Base-by-base conservation (phyloP, 106 monocot species). In the Platanthera guangdongensis region DNA sequence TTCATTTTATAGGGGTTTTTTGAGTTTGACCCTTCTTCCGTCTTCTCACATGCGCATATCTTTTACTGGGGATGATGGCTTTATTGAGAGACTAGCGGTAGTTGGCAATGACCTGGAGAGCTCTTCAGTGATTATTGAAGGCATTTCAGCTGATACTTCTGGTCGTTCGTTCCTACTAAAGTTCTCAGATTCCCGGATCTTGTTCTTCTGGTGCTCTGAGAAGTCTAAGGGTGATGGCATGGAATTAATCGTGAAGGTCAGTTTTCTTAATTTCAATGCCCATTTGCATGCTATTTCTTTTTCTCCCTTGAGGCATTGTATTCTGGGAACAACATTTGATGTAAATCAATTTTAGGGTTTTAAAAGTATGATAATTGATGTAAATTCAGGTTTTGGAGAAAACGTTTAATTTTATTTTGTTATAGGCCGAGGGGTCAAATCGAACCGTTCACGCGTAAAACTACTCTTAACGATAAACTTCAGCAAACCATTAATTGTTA, bases 131-230 rank as follows among this genome's bases (percentile, higher is more conserved):
- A 71, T 52, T 51, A 80, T 94, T 78, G 88, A 90, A 76, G 86
- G 87, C 80, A 94, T 99, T 76, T 81, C 90, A 50, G 82, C 90
- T 63, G 99, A 99, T 81, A 74, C 57, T 76, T 86, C 99, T 53
- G 92, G 94, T 18, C 87, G 94, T 6, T 87, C 94, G 57, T 99
- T 94, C 76, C 55, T 76, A 13, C 7, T 99, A 52, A 88, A 79
- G 71, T 76, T 94, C 53, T 72, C 85, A 50, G 83, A 50, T 49
- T 77, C 77, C 75, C 77, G 57, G 67, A 71, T 80, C 10, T 77
- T 70, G 51, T 94, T 86, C 76, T 99, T 94, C 74, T 99, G 99
- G 94, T 92, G 94, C 57, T 90, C 94, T 48, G 99, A 99, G 79
- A 99, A 89, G 76, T 99, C 92, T 4, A 86, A 83, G 49, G 14